Percentiles rank a stretch among this genome's conserved stretches.
These are phyloP conservation scores for Nitzschia putrida DNA, from an alignment of 108 stramenopile genomes.

Conservation along the genomic window DNA sequence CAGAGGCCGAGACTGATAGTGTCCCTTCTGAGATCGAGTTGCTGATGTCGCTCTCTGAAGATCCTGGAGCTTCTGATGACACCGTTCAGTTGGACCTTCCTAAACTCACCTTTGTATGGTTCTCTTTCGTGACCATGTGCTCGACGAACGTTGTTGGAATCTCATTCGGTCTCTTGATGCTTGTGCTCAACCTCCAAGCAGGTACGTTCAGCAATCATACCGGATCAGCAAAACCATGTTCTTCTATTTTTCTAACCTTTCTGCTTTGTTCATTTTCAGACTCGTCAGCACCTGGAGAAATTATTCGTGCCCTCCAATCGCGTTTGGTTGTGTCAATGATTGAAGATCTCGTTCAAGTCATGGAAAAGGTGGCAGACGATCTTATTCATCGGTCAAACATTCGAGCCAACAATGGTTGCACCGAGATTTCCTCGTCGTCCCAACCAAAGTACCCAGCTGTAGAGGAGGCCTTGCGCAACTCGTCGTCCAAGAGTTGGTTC, in stretches of 20 bases:
- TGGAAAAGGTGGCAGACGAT: not conserved
- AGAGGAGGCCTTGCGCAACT: no score
- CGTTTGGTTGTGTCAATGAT: not conserved
- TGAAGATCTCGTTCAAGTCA: not conserved
- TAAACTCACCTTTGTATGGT: conserved; percentile 6
- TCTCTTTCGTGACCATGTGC: conserved; percentile 14
- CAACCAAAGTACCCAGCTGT: no score
- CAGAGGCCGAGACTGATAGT: not conserved
- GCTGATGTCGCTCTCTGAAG: not conserved
- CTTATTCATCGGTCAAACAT: no score
- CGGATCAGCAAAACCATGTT: no score
- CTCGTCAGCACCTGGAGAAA: not conserved
- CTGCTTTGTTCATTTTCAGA: not conserved
- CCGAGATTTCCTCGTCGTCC: no score
- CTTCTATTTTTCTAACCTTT: no score
- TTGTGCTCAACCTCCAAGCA: not conserved
- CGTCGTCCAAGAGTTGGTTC: no score
- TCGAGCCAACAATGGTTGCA: no score
- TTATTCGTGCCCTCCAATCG: not conserved
- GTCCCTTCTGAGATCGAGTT: conserved; percentile 4
- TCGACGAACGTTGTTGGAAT: conserved; percentile 10
- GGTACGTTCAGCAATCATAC: not conserved
- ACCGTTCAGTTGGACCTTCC: not conserved
- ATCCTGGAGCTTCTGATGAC: not conserved
- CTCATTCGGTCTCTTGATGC: not conserved